Percentiles rank a stretch among this genome's conserved stretches.
phyloP scores from a whole-genome alignment of 352 stramenopile genomes.

The Halophytophthora polymorphica region DNA sequence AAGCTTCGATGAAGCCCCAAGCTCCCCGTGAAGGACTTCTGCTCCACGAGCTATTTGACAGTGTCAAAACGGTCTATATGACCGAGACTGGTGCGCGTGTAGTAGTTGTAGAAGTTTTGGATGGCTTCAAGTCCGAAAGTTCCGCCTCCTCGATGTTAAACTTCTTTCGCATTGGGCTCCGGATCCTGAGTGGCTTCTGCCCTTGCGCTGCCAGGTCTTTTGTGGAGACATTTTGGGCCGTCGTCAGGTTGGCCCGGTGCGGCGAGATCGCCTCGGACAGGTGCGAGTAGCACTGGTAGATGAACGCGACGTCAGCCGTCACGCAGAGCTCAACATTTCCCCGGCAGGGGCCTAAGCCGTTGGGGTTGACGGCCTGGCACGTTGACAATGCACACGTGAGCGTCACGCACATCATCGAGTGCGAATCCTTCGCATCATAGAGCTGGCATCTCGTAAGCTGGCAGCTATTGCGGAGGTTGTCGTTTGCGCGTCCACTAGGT shows the following conservation, averaged over 20 bases:
- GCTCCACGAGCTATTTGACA: not conserved
- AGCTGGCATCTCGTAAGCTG: not conserved
- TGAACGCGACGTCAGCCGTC: no score
- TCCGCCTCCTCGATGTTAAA: no score
- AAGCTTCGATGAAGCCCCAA: not conserved
- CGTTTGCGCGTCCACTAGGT: no score
- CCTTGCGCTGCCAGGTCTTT: no score
- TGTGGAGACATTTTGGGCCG: no score
- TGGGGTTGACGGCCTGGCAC: not conserved
- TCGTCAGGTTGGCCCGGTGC: no score
- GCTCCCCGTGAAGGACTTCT: not conserved
- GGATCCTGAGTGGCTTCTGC: no score
- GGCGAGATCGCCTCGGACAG: no score
- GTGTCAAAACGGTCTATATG: not conserved
- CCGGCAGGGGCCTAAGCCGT: not conserved
- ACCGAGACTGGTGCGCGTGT: not conserved
- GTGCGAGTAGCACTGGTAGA: no score
- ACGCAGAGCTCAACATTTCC: not conserved
- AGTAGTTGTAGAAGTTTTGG: not conserved
- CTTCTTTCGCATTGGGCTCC: no score
- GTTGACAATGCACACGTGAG: not conserved
- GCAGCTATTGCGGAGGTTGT: no score
- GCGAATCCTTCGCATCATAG: not conserved
- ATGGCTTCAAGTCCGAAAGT: no score
- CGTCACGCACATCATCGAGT: slow-evolving; percentile 1